These are phyloP conservation scores for Bryoglossum gracile DNA, from an alignment of 495 filamentous ascomycete species.

Conservation along the genomic window DNA sequence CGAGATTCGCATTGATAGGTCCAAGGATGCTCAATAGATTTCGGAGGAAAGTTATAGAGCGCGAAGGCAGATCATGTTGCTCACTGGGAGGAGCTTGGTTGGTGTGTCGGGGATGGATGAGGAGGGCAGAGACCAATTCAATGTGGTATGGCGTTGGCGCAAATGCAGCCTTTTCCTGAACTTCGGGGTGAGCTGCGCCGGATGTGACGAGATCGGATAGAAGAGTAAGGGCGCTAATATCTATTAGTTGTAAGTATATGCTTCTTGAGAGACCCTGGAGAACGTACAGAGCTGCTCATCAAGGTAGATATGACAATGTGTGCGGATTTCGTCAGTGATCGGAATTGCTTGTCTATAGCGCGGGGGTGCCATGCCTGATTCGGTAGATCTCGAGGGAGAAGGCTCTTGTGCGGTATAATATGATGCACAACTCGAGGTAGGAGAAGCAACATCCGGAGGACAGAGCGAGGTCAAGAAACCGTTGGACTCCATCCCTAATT, in stretches of 20 bases:
- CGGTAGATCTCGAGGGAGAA: conserved; percentile 16
- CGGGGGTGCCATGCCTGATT: too few relatives aligned
- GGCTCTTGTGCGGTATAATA: conserved; percentile 10
- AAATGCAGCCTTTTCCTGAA: conserved; percentile 39
- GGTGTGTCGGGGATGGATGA: conserved; percentile 22
- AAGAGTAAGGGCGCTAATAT: conserved; percentile 60
- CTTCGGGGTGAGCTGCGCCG: conserved; percentile 39
- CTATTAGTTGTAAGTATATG: conserved; percentile 34
- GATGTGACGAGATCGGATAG: conserved; percentile 57
- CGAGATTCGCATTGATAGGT: conserved; percentile 40
- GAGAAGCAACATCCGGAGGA: not conserved
- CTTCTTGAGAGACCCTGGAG: not conserved
- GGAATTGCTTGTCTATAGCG: conserved; percentile 45
- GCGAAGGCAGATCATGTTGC: conserved; percentile 43
- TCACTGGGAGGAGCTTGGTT: conserved; percentile 49
- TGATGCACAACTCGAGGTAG: not conserved
- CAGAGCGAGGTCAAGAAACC: not conserved
- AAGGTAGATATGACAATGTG: conserved; percentile 63
- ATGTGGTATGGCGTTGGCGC: conserved; percentile 24
- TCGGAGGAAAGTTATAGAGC: conserved; percentile 52
- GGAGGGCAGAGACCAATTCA: conserved; percentile 22
- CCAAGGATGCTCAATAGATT: conserved; percentile 45
- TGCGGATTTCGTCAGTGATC: conserved; percentile 54
- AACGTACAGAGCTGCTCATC: conserved; percentile 64
- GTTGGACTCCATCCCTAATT: too few relatives aligned